Percentiles rank a stretch among this genome's conserved stretches.
These are phyloP conservation scores for Syzygium aqueum DNA, from an alignment of 345 rosid genomes.

Conservation along the genomic window DNA sequence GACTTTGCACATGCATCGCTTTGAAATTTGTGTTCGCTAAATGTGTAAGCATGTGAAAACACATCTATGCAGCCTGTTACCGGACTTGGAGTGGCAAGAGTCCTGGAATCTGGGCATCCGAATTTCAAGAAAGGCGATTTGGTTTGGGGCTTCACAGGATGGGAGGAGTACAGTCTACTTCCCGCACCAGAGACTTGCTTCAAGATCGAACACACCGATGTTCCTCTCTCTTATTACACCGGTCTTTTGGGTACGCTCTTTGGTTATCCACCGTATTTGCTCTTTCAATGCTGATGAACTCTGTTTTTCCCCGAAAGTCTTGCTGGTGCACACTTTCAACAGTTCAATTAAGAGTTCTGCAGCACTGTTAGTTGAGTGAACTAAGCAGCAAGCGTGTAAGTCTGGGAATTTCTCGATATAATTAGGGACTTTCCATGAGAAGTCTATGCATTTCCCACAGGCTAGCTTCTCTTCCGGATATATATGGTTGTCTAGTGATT, in stretches of 20 bases:
- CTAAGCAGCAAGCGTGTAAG: not conserved
- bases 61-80: slow-evolving; percentile 23
- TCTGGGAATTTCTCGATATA: not conserved
- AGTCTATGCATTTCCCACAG: too few species aligned
- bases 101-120: not conserved
- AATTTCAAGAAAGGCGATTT: not conserved
- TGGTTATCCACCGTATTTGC: not conserved
- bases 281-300: not conserved
- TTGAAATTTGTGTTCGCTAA: accelerated
- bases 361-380: not conserved
- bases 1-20: accelerated
- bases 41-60: not conserved
- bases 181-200: not conserved
- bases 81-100: not conserved
- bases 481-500: not conserved
- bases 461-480: not conserved
- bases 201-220: not conserved
- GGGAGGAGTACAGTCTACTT: slow-evolving; percentile 1
- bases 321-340: not conserved
- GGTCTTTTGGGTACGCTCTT: not conserved
- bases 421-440: not conserved
- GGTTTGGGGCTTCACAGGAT: not conserved
- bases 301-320: not conserved
- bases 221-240: slow-evolving; percentile 1
- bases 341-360: not conserved